Conservation (phyloP, 441 rosid species). For the Populus trichocarpa region DNA sequence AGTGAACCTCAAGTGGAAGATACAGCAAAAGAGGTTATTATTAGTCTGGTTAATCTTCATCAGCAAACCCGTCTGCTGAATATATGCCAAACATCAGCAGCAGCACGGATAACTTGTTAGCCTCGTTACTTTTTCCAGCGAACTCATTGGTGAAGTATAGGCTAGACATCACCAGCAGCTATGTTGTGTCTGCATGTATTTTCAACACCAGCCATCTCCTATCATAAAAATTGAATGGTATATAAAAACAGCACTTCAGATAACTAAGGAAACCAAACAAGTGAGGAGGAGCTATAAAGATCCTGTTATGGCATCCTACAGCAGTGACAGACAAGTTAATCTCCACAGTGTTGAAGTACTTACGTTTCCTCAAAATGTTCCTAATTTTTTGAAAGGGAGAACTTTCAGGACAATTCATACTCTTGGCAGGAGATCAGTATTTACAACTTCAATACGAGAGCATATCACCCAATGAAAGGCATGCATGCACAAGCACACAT, state of each 20-base stretch:
- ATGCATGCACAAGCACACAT: neutral
- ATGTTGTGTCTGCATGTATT: neutral
- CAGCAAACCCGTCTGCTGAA: constrained; percentile 2
- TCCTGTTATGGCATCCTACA: neutral
- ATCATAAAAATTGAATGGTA: neutral
- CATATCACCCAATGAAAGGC: neutral
- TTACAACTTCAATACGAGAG: neutral
- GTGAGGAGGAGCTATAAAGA: neutral
- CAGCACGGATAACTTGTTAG: neutral
- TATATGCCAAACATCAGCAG: neutral
- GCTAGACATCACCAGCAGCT: neutral
- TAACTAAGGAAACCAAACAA: neutral
- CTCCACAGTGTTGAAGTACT: neutral
- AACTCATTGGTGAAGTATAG: neutral
- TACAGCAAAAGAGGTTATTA: constrained; percentile 4
- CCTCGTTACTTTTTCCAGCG: constrained; percentile 16
- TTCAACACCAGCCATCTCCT: constrained; percentile 14
- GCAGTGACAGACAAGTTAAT: neutral
- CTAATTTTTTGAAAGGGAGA: neutral
- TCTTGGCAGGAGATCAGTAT: neutral
- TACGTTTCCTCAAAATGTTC: neutral
- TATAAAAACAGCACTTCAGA: neutral
- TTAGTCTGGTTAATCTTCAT: constrained; percentile 21
- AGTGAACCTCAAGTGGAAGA: constrained; percentile 1
- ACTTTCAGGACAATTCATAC: neutral